Evolutionary conservation across 352 stramenopile species (phyloP), one percentile per base, ranked within the genome.

Genomic region (Phytophthora aleatoria): DNA sequence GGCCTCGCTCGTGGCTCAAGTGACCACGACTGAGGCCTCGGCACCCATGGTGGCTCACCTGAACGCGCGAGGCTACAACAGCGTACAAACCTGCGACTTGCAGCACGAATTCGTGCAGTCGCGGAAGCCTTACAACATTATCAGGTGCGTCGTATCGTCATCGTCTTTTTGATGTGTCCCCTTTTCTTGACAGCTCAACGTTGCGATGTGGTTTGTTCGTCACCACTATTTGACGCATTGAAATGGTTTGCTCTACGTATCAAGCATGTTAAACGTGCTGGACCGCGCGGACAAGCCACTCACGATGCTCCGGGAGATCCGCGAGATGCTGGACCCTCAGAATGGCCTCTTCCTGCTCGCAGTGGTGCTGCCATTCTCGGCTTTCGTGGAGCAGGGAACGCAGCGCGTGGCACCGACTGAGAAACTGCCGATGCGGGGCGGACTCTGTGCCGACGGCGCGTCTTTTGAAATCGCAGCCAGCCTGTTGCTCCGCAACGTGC

Each of bases 331-430:
- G 10, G 56, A 92, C 45, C 81, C 83, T 11, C 62, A 90, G 12
- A 86, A 87, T 45, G 84, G 87, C 41, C 62, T 93, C 16, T 89
- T 95, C 50, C 49, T 95, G 30, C 62, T 95, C 20, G 87, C 87
- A 2, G 85, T 95, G 15, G 87, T 95, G 39, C 66, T 93, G 35
- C 87, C 87, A 4, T 95, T 93, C 56, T 85, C 83, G 15, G 84
- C 87, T 13, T 93, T 93, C 55, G 87, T 95, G 5, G 87, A 95
- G 64, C 73, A 79, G 10, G 87, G 84, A n/a, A 95, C 87, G 2
- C 62, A 82, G 13, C 85, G 85, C 16, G 50, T 90, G 5, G 56
- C 69, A 0, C 87, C 87, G 3, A 87, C 56, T 3, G 87, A 95
- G 68, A 74, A 70, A 16, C 59, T 95, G 27, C 74, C 82, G 7